phyloP scores from a whole-genome alignment of 2,329 filamentous ascomycete species.

The Amauroascus verrucosus region DNA sequence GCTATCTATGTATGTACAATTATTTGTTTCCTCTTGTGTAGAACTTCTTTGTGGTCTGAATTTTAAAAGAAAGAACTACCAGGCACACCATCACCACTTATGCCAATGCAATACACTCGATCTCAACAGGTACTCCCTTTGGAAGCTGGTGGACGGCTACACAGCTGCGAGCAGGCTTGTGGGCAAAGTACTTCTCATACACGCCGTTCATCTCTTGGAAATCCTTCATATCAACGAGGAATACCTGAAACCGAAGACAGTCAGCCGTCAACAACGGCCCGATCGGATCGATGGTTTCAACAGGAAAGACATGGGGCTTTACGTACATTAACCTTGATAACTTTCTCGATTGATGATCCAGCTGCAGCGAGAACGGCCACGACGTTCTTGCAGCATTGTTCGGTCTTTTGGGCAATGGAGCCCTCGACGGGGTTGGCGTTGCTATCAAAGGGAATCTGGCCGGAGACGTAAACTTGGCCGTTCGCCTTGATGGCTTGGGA shows the following conservation, averaged over 20 bases:
- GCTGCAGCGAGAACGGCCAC: constrained; percentile 73
- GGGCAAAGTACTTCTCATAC: constrained; percentile 59
- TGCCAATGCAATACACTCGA: constrained; percentile 53
- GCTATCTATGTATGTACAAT: not conserved
- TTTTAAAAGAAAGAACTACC: not conserved
- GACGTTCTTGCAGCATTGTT: constrained; percentile 66
- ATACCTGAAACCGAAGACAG: constrained; percentile 45
- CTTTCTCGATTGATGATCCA: constrained; percentile 63
- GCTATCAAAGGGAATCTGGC: constrained; percentile 64
- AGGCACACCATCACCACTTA: constrained; percentile 18
- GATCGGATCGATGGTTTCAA: not conserved
- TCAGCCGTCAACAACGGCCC: not conserved
- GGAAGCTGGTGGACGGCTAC: constrained; percentile 54
- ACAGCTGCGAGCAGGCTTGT: constrained; percentile 54
- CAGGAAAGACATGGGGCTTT: not conserved
- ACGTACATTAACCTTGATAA: constrained; percentile 69
- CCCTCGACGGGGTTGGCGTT: constrained; percentile 52
- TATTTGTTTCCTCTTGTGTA: not conserved
- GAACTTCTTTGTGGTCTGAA: not conserved
- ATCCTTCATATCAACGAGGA: constrained; percentile 81
- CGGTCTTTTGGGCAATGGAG: constrained; percentile 58
- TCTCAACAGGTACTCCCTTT: constrained; percentile 54
- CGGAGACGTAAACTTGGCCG: constrained; percentile 60
- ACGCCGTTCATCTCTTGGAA: constrained; percentile 71
- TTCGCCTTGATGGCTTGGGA: constrained; percentile 57